phyloP scores from a whole-genome alignment of 495 filamentous ascomycete species.

The Talaromyces liani region DNA sequence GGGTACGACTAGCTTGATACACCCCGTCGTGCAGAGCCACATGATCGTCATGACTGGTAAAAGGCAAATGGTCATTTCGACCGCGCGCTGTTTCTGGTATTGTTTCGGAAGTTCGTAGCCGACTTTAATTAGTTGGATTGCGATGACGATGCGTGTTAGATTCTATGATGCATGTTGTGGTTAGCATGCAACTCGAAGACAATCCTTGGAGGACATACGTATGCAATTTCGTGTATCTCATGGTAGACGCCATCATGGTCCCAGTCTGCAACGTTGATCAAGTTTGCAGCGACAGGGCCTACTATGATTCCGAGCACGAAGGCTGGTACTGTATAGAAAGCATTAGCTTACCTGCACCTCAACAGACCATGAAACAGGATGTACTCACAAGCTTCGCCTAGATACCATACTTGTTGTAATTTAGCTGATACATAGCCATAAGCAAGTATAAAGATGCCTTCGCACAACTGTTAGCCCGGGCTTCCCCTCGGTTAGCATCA shows the following conservation, averaged over 20 bases:
- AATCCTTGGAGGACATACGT: conserved; percentile 16
- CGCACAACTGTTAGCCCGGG: not conserved
- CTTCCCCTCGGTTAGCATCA: not conserved
- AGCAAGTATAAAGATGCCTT: conserved; percentile 27
- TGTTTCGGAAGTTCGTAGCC: conserved; percentile 26
- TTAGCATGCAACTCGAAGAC: not conserved
- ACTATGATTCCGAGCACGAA: conserved; percentile 40
- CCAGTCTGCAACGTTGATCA: conserved; percentile 40
- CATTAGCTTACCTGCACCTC: not conserved
- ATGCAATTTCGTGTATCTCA: conserved; percentile 36
- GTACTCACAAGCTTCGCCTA: conserved; percentile 48
- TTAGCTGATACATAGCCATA: conserved; percentile 45
- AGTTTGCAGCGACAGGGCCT: conserved; percentile 40
- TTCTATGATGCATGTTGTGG: conserved; percentile 13
- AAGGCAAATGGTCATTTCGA: conserved; percentile 29
- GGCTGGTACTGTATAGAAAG: conserved; percentile 36
- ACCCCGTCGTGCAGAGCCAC: conserved; percentile 30
- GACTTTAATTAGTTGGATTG: conserved; percentile 42
- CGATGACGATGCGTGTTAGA: conserved; percentile 45
- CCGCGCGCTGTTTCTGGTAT: conserved; percentile 21
- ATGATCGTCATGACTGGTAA: conserved; percentile 30
- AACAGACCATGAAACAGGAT: not conserved
- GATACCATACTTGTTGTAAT: conserved; percentile 47
- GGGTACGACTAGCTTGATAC: conserved; percentile 29
- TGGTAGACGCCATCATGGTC: conserved; percentile 24